Conservation (phyloP, 1,284 basidiomycete genomes). For the Apiotrichum laibachii region DNA sequence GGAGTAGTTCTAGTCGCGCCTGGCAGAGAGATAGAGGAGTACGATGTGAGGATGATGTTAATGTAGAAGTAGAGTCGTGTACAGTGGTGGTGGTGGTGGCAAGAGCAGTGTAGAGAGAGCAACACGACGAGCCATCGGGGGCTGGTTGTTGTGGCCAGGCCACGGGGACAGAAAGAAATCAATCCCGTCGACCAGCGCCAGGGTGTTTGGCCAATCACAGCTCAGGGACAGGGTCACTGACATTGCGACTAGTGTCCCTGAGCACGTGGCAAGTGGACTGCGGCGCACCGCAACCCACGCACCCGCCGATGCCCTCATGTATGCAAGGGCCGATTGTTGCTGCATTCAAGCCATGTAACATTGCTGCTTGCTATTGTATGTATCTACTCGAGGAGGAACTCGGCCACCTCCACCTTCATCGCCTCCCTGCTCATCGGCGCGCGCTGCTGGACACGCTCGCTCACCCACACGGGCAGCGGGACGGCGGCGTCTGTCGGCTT, state of each 20-base stretch:
- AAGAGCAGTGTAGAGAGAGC: background rate
- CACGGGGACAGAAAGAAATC: background rate
- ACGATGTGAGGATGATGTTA: background rate
- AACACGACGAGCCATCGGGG: background rate
- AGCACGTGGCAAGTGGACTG: too few species aligned
- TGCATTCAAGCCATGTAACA: too few species aligned
- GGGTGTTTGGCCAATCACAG: background rate
- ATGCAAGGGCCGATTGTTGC: too few species aligned
- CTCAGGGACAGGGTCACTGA: background rate
- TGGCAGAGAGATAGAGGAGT: background rate
- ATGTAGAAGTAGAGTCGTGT: background rate
- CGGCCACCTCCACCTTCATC: conserved; percentile 37
- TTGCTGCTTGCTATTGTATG: too few species aligned
- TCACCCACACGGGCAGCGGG: conserved; percentile 39
- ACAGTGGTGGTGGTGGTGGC: background rate
- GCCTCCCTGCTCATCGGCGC: conserved; percentile 23
- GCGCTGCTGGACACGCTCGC: conserved; percentile 17
- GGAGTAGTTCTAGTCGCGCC: background rate
- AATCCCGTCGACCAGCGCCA: background rate
- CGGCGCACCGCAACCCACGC: too few species aligned
- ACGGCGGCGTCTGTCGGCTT: conserved; percentile 15
- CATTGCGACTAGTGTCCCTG: too few species aligned
- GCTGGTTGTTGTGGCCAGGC: conserved; percentile 3
- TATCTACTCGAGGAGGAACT: conserved; percentile 29
- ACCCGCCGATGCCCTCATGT: too few species aligned